Percentiles rank a stretch among this genome's conserved stretches.
These are phyloP conservation scores for Periconia digitata DNA, from an alignment of 2,329 filamentous ascomycete species.

Conservation along the genomic window DNA sequence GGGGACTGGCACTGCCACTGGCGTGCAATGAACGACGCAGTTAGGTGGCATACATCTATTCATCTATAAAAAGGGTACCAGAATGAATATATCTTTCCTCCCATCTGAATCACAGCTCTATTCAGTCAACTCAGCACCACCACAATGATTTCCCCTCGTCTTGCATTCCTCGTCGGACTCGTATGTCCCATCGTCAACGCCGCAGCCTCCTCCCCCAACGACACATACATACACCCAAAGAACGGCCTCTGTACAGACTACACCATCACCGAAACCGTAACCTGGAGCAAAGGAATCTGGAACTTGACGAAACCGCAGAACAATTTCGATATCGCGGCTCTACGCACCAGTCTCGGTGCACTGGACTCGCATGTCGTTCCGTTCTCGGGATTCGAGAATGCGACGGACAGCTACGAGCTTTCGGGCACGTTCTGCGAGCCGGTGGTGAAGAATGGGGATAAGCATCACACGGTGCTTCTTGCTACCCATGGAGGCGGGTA, in stretches of 20 bases:
- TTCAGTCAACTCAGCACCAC: too few species aligned
- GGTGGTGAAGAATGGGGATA: constrained; percentile 6
- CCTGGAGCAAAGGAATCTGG: constrained; percentile 6
- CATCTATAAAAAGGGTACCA: too few species aligned
- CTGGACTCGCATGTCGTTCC: constrained; percentile 1
- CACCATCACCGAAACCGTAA: constrained; percentile 5
- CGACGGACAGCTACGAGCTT: constrained; percentile 9
- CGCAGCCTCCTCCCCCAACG: too few species aligned
- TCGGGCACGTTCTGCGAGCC: constrained; percentile 15
- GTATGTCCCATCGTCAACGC: too few species aligned
- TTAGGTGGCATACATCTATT: too few species aligned
- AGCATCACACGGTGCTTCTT: constrained; percentile 28
- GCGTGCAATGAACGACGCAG: too few species aligned
- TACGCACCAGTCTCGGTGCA: not conserved
- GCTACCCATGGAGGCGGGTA: constrained; percentile 37
- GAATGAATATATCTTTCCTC: too few species aligned
- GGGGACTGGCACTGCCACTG: too few species aligned
- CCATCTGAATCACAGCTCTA: too few species aligned
- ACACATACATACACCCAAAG: constrained; percentile 4
- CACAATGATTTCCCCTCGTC: too few species aligned
- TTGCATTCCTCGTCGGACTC: too few species aligned
- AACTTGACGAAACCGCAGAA: constrained; percentile 4
- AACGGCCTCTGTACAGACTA: constrained; percentile 15
- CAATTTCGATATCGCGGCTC: constrained; percentile 14
- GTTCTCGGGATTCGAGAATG: constrained; percentile 5